Evolutionary conservation across 805 yeast species (phyloP).

Genomic region (Zygotorulaspora chibaensis): DNA sequence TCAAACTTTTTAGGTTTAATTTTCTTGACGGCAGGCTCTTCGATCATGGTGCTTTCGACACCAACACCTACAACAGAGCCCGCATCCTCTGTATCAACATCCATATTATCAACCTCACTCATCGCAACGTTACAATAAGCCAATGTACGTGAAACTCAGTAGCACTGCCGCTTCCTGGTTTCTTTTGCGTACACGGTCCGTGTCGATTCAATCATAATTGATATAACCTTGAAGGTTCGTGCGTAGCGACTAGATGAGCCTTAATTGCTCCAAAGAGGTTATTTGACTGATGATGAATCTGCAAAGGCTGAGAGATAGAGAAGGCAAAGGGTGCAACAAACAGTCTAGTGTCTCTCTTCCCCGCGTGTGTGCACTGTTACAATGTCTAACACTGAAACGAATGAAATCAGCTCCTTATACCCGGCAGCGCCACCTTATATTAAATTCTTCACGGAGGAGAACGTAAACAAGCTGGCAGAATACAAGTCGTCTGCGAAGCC

Average conservation of each 20-base stretch:
- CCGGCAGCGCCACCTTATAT: constrained; percentile 93
- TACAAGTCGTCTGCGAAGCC: constrained; percentile 21
- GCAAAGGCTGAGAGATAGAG: not conserved
- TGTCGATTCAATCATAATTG: not conserved
- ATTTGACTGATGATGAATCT: too few species aligned
- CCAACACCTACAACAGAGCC: not conserved
- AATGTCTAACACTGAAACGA: constrained; percentile 21
- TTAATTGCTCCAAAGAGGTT: not conserved
- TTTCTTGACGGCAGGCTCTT: constrained; percentile 14
- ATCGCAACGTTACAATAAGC: constrained; percentile 3
- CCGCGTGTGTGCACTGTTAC: not conserved
- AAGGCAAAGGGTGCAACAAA: not conserved
- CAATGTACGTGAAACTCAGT: not conserved
- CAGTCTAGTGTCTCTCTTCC: not conserved
- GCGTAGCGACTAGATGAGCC: not conserved
- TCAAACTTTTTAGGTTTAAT: constrained; percentile 70
- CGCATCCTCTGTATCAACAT: constrained; percentile 20
- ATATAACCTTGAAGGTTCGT: not conserved
- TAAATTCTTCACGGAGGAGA: constrained; percentile 67
- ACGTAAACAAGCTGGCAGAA: constrained; percentile 43
- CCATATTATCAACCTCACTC: constrained; percentile 27
- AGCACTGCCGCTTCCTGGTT: not conserved
- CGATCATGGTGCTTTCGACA: constrained; percentile 3
- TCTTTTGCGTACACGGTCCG: not conserved
- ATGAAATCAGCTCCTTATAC: constrained; percentile 62